phyloP scores from a whole-genome alignment of 148 eudicot genomes.

The Camellia lanceoleosa region DNA sequence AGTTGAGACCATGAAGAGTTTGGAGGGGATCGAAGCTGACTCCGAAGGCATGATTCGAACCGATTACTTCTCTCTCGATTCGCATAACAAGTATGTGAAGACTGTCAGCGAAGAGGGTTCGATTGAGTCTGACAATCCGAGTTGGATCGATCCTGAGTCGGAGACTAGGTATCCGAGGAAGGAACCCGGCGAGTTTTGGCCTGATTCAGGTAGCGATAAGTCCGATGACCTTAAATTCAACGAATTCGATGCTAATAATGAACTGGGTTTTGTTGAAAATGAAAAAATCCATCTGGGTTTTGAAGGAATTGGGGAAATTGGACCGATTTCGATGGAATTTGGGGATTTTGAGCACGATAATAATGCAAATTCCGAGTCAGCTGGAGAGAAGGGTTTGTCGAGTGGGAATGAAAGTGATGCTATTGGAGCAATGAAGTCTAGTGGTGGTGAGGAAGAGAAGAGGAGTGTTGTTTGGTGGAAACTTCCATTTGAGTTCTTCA shows the following conservation, averaged over 20 bases:
- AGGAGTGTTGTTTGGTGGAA: conserved; percentile 71
- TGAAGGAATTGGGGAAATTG: conserved; percentile 21
- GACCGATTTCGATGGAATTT: not conserved
- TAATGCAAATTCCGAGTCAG: not conserved
- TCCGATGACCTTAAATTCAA: conserved; percentile 23
- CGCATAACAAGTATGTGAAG: conserved; percentile 14
- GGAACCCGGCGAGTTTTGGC: conserved; percentile 36
- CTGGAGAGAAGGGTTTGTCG: not conserved
- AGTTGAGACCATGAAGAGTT: not conserved
- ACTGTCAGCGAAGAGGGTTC: conserved; percentile 25
- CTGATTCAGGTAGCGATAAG: conserved; percentile 53
- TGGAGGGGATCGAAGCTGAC: conserved; percentile 23
- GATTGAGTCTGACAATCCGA: conserved; percentile 50
- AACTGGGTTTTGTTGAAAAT: conserved; percentile 20
- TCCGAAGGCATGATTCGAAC: conserved; percentile 45
- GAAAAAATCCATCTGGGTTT: conserved; percentile 9
- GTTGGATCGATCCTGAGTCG: conserved; percentile 77
- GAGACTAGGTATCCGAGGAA: conserved; percentile 23
- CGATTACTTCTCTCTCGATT: conserved; percentile 71
- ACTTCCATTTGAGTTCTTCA: conserved; percentile 70
- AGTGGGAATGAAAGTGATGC: not conserved
- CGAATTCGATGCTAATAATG: conserved; percentile 26
- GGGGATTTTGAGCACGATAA: conserved; percentile 18
- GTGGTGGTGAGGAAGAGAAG: conserved; percentile 24
- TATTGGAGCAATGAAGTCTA: conserved; percentile 11